phyloP scores from a whole-genome alignment of 169 alveolate genomes.

The Plasmodium vivax region DNA sequence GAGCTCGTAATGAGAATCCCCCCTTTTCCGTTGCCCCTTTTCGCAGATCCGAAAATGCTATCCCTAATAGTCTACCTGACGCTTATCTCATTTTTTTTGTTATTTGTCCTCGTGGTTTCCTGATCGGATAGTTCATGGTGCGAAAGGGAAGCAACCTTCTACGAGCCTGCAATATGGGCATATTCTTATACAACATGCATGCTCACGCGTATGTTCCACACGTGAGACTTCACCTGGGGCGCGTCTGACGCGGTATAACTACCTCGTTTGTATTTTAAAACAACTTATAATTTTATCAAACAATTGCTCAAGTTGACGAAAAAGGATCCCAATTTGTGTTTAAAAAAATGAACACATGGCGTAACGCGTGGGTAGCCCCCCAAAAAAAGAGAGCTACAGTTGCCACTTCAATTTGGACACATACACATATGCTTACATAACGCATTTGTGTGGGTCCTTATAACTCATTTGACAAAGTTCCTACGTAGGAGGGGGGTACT shows the following conservation, averaged over 20 bases:
- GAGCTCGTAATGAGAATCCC: background rate
- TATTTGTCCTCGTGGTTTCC: constrained; percentile 32
- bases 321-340: background rate
- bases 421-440: background rate
- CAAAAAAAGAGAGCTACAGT: background rate
- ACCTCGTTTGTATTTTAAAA: background rate
- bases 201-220: background rate
- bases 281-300: background rate
- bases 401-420: background rate
- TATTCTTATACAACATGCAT: background rate
- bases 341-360: background rate
- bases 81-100: constrained; percentile 19
- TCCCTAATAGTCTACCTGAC: constrained; percentile 49
- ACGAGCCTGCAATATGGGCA: background rate
- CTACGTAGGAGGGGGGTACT: background rate
- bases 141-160: background rate
- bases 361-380: background rate
- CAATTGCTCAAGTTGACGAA: background rate
- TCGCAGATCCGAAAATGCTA: constrained; percentile 23
- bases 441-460: background rate
- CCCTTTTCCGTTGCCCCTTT: constrained; percentile 1
- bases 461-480: background rate
- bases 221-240: background rate
- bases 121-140: background rate
- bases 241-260: background rate